phyloP scores from a whole-genome alignment of 108 stramenopile species.

The Stephanodiscus minutulus region DNA sequence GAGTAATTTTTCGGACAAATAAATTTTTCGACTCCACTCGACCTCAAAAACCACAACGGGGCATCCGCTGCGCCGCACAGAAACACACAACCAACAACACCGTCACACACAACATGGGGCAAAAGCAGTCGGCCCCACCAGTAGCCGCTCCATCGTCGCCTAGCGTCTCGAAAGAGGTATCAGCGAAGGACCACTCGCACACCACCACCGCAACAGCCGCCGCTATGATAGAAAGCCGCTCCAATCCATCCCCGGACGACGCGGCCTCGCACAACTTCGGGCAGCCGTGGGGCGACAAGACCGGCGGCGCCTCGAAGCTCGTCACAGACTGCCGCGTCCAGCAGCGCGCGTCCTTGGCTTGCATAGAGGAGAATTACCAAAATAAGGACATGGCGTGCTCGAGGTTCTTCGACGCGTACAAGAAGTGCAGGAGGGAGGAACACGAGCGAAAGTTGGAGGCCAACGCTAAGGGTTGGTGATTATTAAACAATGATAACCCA shows the following conservation, averaged over 20 bases:
- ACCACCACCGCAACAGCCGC: neutral
- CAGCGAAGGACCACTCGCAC: neutral
- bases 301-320: slow-evolving; percentile 51
- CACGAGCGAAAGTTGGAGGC: slow-evolving; percentile 64
- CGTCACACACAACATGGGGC: neutral
- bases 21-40: too few relatives aligned
- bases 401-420: slow-evolving; percentile 75
- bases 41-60: too few relatives aligned
- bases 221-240: slow-evolving; percentile 2
- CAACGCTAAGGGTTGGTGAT: slow-evolving; percentile 40
- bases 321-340: slow-evolving; percentile 72
- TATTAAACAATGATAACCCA: too few relatives aligned
- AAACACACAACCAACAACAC: too few relatives aligned
- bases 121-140: slow-evolving; percentile 7
- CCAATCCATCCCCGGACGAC: slow-evolving; percentile 18
- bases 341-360: slow-evolving; percentile 64
- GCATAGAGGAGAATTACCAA: slow-evolving; percentile 78
- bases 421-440: slow-evolving; percentile 72
- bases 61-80: too few relatives aligned
- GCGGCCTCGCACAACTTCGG: slow-evolving; percentile 46
- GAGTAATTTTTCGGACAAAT: too few relatives aligned
- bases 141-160: neutral
- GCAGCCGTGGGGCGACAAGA: slow-evolving; percentile 28
- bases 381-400: slow-evolving; percentile 66
- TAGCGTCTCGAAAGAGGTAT: neutral